A percentile compares a stretch with the other conserved stretches of the same genome.
These are phyloP conservation scores for Ceriops decandra DNA, from an alignment of 345 rosid species.

Conservation along the genomic window DNA sequence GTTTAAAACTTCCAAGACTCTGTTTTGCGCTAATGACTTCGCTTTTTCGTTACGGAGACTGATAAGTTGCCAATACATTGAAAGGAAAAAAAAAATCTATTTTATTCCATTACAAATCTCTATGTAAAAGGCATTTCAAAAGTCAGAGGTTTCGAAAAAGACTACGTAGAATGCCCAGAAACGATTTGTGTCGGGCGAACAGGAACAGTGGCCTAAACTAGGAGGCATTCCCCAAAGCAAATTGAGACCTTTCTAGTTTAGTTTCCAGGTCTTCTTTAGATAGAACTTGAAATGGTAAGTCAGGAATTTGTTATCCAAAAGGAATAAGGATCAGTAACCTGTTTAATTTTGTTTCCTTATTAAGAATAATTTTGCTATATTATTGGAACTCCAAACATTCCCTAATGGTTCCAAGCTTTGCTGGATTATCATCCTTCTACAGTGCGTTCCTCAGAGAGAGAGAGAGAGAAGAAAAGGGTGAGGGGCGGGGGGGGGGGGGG, in stretches of 20 bases:
- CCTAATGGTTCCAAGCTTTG: slow-evolving; percentile 1
- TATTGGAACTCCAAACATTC: slow-evolving; percentile 12
- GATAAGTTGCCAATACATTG: background rate
- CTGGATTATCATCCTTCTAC: background rate
- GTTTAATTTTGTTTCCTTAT: background rate
- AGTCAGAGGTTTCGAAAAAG: background rate
- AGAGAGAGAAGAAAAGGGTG: background rate
- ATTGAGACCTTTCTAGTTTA: background rate
- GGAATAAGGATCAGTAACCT: background rate
- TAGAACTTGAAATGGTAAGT: background rate
- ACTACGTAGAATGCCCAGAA: background rate
- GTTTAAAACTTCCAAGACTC: too few relatives aligned
- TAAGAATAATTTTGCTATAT: background rate
- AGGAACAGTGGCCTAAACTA: slow-evolving; percentile 1
- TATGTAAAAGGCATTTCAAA: background rate
- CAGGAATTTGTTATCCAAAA: background rate
- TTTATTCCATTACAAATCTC: background rate
- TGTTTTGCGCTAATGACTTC: slow-evolving; percentile 2
- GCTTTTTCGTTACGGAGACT: background rate
- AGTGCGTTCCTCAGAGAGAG: too few relatives aligned
- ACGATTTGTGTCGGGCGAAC: background rate
- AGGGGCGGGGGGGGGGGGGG: background rate
- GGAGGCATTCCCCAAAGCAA: background rate
- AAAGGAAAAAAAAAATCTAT: background rate
- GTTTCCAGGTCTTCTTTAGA: background rate